A percentile compares a stretch with the other conserved stretches of the same genome.
Evolutionary conservation across 345 rosid species (phyloP).

Genomic region (Gossypioides kirkii): DNA sequence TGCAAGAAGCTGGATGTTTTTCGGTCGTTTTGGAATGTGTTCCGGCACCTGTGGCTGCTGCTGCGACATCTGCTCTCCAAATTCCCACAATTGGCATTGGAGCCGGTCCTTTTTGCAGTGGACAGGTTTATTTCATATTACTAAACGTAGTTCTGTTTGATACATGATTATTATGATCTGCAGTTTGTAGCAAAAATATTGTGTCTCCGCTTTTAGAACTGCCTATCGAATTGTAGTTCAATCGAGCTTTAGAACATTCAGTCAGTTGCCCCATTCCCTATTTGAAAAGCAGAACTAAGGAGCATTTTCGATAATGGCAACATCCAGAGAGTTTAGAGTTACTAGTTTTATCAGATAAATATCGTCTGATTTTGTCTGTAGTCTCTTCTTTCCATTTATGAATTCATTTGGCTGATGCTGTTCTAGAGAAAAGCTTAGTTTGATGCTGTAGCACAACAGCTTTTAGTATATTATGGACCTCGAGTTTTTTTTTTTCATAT

Average conservation of each 20-base stretch:
- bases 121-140: conserved; percentile 49
- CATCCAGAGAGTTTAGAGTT: not conserved
- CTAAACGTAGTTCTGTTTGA: not conserved
- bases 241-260: not conserved
- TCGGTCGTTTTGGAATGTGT: conserved; percentile 90
- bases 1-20: conserved; percentile 94
- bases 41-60: conserved; percentile 88
- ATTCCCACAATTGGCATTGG: conserved; percentile 96
- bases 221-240: not conserved
- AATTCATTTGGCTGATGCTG: not conserved
- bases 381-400: not conserved
- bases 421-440: not conserved
- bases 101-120: conserved; percentile 93
- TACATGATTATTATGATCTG: not conserved
- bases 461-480: too few species aligned
- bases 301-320: not conserved
- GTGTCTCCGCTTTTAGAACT: not conserved
- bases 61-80: conserved; percentile 77
- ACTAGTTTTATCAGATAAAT: not conserved
- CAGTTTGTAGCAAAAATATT: not conserved
- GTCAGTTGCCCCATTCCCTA: too few species aligned
- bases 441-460: too few species aligned
- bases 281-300: not conserved
- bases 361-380: not conserved
- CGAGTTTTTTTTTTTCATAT: too few species aligned